Evolutionary conservation across 805 yeast genomes (phyloP).

Genomic region (Kuraishia hungarica): DNA sequence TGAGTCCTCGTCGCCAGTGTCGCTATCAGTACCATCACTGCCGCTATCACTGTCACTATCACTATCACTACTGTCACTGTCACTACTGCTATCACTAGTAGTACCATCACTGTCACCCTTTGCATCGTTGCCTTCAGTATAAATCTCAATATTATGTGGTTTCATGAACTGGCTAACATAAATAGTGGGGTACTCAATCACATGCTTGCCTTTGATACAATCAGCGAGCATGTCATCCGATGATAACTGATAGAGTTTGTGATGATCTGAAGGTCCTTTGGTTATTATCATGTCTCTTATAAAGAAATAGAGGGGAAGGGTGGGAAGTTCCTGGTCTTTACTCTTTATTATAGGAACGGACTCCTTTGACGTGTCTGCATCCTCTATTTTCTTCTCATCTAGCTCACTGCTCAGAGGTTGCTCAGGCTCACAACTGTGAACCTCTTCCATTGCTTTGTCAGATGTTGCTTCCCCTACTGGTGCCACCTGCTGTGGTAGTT

Average conservation of each 20-base stretch:
- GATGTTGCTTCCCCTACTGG: no score
- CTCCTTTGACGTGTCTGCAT: no score
- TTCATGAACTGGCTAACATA: slow-evolving; percentile 20
- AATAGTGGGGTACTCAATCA: slow-evolving; percentile 75
- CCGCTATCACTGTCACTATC: background rate
- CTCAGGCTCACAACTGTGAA: no score
- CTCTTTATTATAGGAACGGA: no score
- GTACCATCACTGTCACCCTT: background rate
- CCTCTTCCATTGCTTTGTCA: no score
- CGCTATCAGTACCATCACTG: slow-evolving; percentile 5
- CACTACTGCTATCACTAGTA: background rate
- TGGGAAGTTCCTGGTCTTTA: background rate
- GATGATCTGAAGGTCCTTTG: background rate
- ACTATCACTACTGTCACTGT: background rate
- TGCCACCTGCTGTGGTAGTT: no score
- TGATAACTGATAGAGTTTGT: background rate
- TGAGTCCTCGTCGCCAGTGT: background rate
- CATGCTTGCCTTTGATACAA: slow-evolving; percentile 43
- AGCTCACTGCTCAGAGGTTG: no score
- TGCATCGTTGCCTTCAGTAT: background rate
- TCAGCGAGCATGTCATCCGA: slow-evolving; percentile 5
- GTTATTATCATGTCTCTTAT: background rate
- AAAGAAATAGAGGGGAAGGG: background rate
- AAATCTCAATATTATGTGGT: background rate
- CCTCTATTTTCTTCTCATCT: background rate